phyloP scores from a whole-genome alignment of 75 land plant species.

The Gnetum montanum region DNA sequence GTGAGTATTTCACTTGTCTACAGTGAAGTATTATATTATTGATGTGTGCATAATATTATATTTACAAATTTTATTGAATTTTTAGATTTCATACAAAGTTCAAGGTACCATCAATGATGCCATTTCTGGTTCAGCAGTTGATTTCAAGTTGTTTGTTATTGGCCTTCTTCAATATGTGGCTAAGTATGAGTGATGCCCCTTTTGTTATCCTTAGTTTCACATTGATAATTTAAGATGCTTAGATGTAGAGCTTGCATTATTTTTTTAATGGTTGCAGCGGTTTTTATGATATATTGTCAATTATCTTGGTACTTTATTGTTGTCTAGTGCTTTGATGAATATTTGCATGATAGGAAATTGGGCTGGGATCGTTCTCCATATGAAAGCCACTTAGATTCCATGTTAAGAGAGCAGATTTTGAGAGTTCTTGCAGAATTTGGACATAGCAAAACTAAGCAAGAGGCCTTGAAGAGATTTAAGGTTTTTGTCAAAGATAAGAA shows the following conservation, averaged over 20 bases:
- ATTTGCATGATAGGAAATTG: slow-evolving; percentile 66
- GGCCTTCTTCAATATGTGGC: no score
- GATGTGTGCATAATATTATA: background rate
- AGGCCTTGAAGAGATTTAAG: slow-evolving; percentile 70
- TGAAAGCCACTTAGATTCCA: slow-evolving; percentile 72
- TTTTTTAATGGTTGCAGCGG: no score
- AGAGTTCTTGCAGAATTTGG: slow-evolving; percentile 65
- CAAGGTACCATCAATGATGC: slow-evolving; percentile 45
- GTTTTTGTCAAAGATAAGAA: slow-evolving; percentile 65
- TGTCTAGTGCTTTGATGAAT: no score
- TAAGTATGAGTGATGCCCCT: no score
- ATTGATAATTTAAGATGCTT: no score
- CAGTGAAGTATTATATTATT: background rate
- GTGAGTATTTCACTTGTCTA: slow-evolving; percentile 32
- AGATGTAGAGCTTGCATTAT: no score
- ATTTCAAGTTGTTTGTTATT: background rate
- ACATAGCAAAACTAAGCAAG: slow-evolving; percentile 49
- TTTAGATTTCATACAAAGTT: slow-evolving; percentile 54
- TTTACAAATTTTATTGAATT: background rate
- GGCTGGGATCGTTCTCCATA: slow-evolving; percentile 81
- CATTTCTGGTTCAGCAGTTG: slow-evolving; percentile 30
- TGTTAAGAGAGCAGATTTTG: slow-evolving; percentile 86
- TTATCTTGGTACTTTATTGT: no score
- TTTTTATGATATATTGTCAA: no score
- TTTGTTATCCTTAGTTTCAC: no score